These are phyloP conservation scores for Suhomyces faveliae DNA, from an alignment of 805 yeast species.

Conservation along the genomic window DNA sequence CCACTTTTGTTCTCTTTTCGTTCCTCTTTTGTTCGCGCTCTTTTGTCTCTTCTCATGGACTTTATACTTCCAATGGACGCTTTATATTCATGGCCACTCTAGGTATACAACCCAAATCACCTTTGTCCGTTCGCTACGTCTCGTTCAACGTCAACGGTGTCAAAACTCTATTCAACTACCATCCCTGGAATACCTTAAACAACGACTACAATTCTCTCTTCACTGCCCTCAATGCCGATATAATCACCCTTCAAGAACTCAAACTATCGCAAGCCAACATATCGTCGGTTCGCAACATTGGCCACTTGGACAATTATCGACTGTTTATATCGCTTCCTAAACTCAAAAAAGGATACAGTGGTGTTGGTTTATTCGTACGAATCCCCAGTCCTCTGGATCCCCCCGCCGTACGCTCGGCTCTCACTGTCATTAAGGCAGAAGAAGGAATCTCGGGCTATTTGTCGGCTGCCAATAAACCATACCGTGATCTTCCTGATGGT, in stretches of 20 bases:
- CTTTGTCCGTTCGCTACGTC: constrained; percentile 43
- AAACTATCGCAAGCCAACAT: constrained; percentile 46
- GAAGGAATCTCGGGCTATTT: constrained; percentile 81
- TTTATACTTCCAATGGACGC: background rate
- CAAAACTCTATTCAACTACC: constrained; percentile 74
- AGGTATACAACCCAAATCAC: background rate
- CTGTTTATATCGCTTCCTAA: constrained; percentile 70
- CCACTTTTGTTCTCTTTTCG: background rate
- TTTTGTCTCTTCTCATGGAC: background rate
- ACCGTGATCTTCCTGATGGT: constrained; percentile 11
- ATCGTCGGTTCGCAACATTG: constrained; percentile 41
- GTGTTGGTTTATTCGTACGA: constrained; percentile 82
- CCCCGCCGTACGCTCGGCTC: constrained; percentile 24
- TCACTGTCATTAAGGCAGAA: constrained; percentile 72
- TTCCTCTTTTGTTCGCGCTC: too few relatives aligned
- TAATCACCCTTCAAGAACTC: constrained; percentile 84
- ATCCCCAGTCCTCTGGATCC: constrained; percentile 47
- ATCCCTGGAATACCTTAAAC: constrained; percentile 69
- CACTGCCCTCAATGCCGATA: constrained; percentile 59
- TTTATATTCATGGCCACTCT: background rate
- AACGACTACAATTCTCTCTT: constrained; percentile 47
- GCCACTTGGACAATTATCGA: constrained; percentile 53
- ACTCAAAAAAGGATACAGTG: constrained; percentile 79
- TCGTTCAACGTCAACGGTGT: constrained; percentile 86
- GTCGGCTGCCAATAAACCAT: constrained; percentile 2